Evolutionary conservation across 2,329 filamentous ascomycete genomes (phyloP), one percentile per base, ranked within the genome.

Genomic region (Scytalidium lignicola): DNA sequence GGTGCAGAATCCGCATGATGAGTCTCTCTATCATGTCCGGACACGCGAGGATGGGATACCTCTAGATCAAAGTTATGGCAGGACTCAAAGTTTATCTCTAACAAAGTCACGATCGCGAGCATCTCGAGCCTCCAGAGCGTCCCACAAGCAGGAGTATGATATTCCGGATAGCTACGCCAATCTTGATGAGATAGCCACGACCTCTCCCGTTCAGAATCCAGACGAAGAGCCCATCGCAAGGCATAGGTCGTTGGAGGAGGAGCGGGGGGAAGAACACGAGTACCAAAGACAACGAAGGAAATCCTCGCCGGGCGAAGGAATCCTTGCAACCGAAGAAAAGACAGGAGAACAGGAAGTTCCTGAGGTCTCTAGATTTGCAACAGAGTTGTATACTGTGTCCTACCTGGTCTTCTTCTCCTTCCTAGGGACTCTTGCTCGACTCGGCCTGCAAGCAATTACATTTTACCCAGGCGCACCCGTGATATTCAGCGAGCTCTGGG

Each of bases 341-440:
- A 43, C 54, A 37, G 32, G 50, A 10, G 43, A 46, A 41, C 43
- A 42, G 26, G 40, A 51, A 23, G 52, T 41, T 7, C n/a, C n/a
- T 20, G 47, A 55, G 19, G 66, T 76, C 20, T 83, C 82, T 1
- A 71, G 67, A 49, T 61, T 73, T 22, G 73, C 72, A 8, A 85
- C 80, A 1, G 70, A 81, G 59, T 57, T 86, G 52, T 88, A 90
- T 68, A 90, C 84, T 2, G 64, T 90, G 52, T 90, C 88, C 1
- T 89, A 95, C 66, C 79, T 96, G 20, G 74, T 95, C 51, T 76
- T 96, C 62, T 96, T 96, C 68, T 83, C 91, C 17, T 77, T 96
- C 17, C 69, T 92, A 37, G 92, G 92, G 29, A 93, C 90, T 0
- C 77, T 96, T 21, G 88, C 90, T 1, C 81, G 92, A 10, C 71